A percentile compares a stretch with the other conserved stretches of the same genome.
Evolutionary conservation across 2,329 filamentous ascomycete species (phyloP).

Genomic region (Lecanoromycetidae sp.): DNA sequence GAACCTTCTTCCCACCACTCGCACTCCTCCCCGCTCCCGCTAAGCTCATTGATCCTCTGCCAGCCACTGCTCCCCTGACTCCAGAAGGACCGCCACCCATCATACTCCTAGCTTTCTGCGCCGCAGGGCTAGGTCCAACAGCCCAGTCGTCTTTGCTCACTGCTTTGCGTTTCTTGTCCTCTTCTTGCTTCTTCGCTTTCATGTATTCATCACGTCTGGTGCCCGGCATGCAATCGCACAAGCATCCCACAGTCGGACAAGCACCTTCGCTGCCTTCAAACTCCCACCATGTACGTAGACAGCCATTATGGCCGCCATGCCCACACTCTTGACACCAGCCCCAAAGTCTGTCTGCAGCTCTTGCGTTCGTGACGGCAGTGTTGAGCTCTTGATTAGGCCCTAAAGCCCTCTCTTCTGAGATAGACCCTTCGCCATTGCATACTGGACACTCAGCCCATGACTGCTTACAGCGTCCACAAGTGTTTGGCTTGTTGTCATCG

Average conservation of each 20-base stretch:
- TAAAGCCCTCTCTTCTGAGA: conserved; percentile 23
- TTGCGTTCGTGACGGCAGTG: conserved; percentile 4
- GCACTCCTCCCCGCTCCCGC: conserved; percentile 7
- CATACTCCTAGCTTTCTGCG: conserved; percentile 16
- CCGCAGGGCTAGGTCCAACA: conserved; percentile 31
- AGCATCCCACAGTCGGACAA: conserved; percentile 47
- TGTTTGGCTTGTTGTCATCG: conserved; percentile 36
- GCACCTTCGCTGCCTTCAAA: conserved; percentile 38
- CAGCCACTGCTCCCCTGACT: background rate
- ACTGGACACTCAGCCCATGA: conserved; percentile 20
- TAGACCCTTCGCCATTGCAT: conserved; percentile 8
- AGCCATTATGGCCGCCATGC: conserved; percentile 47
- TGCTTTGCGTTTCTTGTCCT: conserved; percentile 26
- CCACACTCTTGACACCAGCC: conserved; percentile 49
- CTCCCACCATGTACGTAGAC: conserved; percentile 44
- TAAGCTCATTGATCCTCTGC: conserved; percentile 4
- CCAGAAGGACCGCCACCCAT: conserved; percentile 4
- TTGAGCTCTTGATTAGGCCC: background rate
- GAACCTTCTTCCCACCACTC: conserved; percentile 16
- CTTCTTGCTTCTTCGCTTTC: conserved; percentile 26
- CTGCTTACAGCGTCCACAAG: conserved; percentile 24
- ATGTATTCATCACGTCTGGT: conserved; percentile 32
- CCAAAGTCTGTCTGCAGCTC: conserved; percentile 33
- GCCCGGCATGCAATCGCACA: conserved; percentile 47
- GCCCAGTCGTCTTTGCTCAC: conserved; percentile 35